Base-by-base conservation (phyloP, 257 asterid genomes). In the Penstemon davidsonii region DNA sequence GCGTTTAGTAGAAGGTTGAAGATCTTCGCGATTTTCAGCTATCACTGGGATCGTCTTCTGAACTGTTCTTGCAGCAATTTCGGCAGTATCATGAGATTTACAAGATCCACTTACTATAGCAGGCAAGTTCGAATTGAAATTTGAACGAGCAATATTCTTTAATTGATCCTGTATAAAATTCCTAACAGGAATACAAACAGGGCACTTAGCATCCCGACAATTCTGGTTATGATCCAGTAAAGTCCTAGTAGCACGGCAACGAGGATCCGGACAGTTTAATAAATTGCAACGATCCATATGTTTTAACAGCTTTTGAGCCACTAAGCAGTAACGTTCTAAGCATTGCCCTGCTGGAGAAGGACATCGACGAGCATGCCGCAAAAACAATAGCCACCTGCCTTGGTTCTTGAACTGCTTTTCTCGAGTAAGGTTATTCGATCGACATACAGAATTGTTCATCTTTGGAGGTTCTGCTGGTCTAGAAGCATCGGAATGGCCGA, bases 311-410 rank as follows among this genome's bases (percentile, higher is more conserved):
- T 79, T 80, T 72, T 89, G 97, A 70, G 65, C 91, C 7, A 64
- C 64, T 65, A 83, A 62, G 78, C 99, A 94, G 78, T 82, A 41
- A 54, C 77, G 55, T 56, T 87, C 99, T 49, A 64, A 86, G 84
- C 99, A 94, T 84, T 84, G 87, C 79, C 96, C 99, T 75, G 78
- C 88, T 43, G 87, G 82, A 79, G 88, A 86, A 47, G 91, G 81
- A 80, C 99, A 94, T 52, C 88, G 77, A 55, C 98, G 96, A 66
- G 99, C 99, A 84, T 94, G 99, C 60, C 80, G 66, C 79, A 91
- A 74, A 85, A 91, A 87, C 54, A 91, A 78, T 67, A 94, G 86
- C 98, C 98, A 91, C 71, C 83, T 80, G 70, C 72, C 84, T 78
- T 94, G 96, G 78, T 94, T 89, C 80, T 18, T 77, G 79, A 76